Conservation (phyloP, 257 asterid genomes). For the Ilex asprella region DNA sequence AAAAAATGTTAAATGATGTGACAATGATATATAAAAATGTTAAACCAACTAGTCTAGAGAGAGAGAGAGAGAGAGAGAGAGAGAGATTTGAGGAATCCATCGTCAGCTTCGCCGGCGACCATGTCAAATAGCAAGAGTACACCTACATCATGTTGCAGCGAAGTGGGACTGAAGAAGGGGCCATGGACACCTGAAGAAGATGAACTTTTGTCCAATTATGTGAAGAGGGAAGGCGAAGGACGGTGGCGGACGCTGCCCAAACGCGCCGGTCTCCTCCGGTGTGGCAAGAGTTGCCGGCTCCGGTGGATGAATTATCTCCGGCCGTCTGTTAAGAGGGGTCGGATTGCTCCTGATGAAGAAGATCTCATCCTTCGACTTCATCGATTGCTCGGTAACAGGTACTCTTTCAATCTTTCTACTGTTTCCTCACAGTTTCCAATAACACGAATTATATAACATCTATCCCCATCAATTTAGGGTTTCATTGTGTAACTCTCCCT, state of each 20-base stretch:
- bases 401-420: background rate
- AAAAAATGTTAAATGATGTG: too few relatives aligned
- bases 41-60: too few relatives aligned
- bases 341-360: constrained; percentile 61
- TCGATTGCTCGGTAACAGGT: constrained; percentile 79
- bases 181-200: constrained; percentile 40
- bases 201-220: constrained; percentile 14
- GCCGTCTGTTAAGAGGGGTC: constrained; percentile 51
- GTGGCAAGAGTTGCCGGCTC: constrained; percentile 37
- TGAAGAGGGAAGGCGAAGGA: constrained; percentile 33
- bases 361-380: constrained; percentile 84
- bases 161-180: constrained; percentile 32
- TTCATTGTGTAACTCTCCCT: too few relatives aligned
- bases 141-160: constrained; percentile 21
- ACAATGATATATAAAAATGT: too few relatives aligned
- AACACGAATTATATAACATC: too few relatives aligned
- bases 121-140: background rate
- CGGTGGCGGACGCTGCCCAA: constrained; percentile 32
- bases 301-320: constrained; percentile 76
- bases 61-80: too few relatives aligned
- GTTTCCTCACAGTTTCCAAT: too few relatives aligned
- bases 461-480: too few relatives aligned
- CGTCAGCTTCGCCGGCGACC: background rate
- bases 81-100: background rate
- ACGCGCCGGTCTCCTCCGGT: constrained; percentile 33